Evolutionary conservation across 192 early-diverging fungal genomes (phyloP).

Genomic region (Entomortierella lignicola): DNA sequence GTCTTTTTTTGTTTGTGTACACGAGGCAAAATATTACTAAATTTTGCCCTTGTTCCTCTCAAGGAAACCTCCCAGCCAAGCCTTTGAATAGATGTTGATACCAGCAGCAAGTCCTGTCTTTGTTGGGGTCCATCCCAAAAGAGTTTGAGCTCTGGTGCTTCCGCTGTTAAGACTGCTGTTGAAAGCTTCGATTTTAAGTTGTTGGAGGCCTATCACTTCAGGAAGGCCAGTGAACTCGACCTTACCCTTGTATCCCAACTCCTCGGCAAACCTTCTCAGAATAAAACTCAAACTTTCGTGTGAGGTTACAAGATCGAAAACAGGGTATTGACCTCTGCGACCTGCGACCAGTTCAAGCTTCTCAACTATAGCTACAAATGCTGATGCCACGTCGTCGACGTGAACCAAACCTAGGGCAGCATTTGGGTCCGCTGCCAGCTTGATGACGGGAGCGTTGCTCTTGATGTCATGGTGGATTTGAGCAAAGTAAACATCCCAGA

Average conservation of each 20-base stretch:
- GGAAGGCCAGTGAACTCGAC: slow-evolving; percentile 13
- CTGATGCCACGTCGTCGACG: slow-evolving; percentile 51
- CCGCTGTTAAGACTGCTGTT: slow-evolving; percentile 10
- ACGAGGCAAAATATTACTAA: background rate
- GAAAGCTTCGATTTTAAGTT: slow-evolving; percentile 24
- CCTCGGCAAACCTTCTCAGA: slow-evolving; percentile 28
- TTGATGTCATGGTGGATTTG: slow-evolving; percentile 22
- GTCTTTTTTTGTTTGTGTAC: too few species aligned
- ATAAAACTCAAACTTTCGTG: slow-evolving; percentile 40
- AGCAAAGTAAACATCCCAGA: slow-evolving; percentile 28
- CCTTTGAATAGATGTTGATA: slow-evolving; percentile 8
- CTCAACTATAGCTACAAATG: slow-evolving; percentile 34
- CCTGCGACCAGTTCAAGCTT: slow-evolving; percentile 26
- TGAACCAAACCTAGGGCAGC: slow-evolving; percentile 28
- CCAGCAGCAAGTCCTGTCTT: slow-evolving; percentile 21
- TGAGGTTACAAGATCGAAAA: slow-evolving; percentile 42
- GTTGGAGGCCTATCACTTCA: background rate
- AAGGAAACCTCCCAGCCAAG: slow-evolving; percentile 15
- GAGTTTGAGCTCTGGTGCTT: slow-evolving; percentile 16
- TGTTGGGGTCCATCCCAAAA: slow-evolving; percentile 40
- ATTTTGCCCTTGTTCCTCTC: background rate
- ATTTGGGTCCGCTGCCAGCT: slow-evolving; percentile 18
- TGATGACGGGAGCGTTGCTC: slow-evolving; percentile 4
- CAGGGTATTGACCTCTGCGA: slow-evolving; percentile 15
- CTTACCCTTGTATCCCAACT: slow-evolving; percentile 24